Evolutionary conservation across 805 yeast species (phyloP), one percentile per base, ranked within the genome.

Genomic region (Starmerella ratchasimensis): DNA sequence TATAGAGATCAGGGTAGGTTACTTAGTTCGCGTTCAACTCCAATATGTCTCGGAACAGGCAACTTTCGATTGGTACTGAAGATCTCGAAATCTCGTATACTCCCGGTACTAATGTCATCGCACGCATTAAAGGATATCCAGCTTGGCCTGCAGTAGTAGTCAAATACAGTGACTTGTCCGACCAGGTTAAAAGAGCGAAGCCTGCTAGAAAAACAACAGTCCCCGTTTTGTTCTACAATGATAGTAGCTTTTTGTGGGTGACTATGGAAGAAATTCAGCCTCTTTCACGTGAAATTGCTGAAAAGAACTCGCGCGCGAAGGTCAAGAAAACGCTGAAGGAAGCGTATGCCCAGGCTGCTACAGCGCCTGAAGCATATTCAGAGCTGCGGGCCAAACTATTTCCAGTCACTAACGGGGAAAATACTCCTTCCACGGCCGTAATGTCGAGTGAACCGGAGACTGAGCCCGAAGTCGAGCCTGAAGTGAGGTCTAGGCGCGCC

Each of bases 71-170:
- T n/a, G n/a, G n/a, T n/a, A n/a, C 33, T n/a, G 26, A 31, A 15
- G 30, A 15, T 8, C 15, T 9, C 11, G 36, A 31, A 3, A 36
- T 78, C 77, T 84, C 43, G 22, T 61, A 53, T 38, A 61, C 60
- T 23, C 67, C 73, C 1, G 73, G 74, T 2, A 60, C 63, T 17
- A 59, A 68, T 3, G 76, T 81, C 1, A 63, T 81, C 18, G 86
- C 86, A 3, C 79, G 80, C 53, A 75, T 79, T 28, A 79, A 79
- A 49, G 88, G 90, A 6, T 80, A 73, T 53, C 80, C 93, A 1
- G 77, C 86, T 28, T 81, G 93, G 93, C 93, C 93, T 0, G 83
- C 84, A 2, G 72, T 80, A 67, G 72, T 80, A 3, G 67, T 81
- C 3, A 76, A 75, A 1, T 69, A 62, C 42, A 64, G 67, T 14